phyloP scores from a whole-genome alignment of 2,329 filamentous ascomycete genomes.

The Fusarium albosuccineum region DNA sequence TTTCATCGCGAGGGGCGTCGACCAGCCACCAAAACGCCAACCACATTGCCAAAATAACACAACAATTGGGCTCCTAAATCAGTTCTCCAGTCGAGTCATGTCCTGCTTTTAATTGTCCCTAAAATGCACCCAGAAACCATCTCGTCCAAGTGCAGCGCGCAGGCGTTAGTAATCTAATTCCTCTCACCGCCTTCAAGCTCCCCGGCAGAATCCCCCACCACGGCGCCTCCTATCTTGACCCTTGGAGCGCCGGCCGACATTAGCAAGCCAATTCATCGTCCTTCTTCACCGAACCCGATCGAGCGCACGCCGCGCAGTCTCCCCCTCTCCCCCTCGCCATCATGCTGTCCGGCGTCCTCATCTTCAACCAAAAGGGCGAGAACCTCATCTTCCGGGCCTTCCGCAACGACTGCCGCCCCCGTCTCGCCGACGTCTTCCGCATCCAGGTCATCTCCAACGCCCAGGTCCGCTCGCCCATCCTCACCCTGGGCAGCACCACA shows the following conservation, averaged over 20 bases:
- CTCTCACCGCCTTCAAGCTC: constrained; percentile 40
- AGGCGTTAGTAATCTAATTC: background rate
- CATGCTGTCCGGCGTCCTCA: constrained; percentile 97
- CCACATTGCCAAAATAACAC: no score
- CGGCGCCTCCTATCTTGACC: constrained; percentile 40
- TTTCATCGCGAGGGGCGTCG: no score
- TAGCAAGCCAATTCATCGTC: constrained; percentile 17
- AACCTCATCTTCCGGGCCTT: constrained; percentile 99
- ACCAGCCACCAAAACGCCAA: no score
- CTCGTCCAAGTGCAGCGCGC: no score
- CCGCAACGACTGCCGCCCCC: constrained; percentile 96
- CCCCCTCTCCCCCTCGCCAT: constrained; percentile 51
- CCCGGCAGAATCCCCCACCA: constrained; percentile 43
- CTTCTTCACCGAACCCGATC: background rate
- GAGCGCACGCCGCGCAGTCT: constrained; percentile 6
- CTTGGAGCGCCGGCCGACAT: constrained; percentile 10
- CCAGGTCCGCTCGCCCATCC: constrained; percentile 95
- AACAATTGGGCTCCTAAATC: no score
- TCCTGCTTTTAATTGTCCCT: no score
- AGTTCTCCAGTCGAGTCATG: no score
- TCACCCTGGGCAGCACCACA: constrained; percentile 96
- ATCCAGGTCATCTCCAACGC: constrained; percentile 99
- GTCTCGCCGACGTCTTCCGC: constrained; percentile 98
- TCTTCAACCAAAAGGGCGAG: constrained; percentile 99
- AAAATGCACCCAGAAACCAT: no score